phyloP scores from a whole-genome alignment of 768 basidiomycete species.

The Chalciporus pseudorubinellus region DNA sequence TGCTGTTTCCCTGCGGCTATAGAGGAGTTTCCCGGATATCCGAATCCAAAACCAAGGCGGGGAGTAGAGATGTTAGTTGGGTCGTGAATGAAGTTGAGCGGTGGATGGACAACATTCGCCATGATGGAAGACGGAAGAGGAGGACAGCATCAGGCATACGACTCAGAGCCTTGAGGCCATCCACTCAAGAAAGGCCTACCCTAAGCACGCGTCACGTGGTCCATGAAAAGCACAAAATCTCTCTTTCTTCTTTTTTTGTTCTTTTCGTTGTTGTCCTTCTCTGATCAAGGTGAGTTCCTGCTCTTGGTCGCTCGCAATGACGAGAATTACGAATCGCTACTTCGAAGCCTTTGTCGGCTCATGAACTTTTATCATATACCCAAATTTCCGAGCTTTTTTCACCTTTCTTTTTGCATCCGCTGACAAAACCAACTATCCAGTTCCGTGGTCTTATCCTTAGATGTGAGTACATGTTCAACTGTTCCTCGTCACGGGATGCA shows the following conservation, averaged over 20 bases:
- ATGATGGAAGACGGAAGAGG: conserved; percentile 39
- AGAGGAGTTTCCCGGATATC: conserved; percentile 46
- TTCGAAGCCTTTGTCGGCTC: conserved; percentile 61
- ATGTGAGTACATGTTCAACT: conserved; percentile 37
- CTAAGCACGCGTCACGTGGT: conserved; percentile 36
- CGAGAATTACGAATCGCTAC: conserved; percentile 85
- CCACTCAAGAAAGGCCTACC: conserved; percentile 28
- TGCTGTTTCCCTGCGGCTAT: conserved; percentile 47
- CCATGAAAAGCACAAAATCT: conserved; percentile 18
- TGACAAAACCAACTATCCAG: conserved; percentile 9
- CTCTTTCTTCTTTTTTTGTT: conserved; percentile 2
- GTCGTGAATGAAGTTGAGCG: conserved; percentile 60
- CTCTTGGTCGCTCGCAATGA: conserved; percentile 40
- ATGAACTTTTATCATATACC: conserved; percentile 78
- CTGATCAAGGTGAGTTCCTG: conserved; percentile 33
- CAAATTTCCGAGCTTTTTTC: conserved; percentile 80
- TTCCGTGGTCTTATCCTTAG: background rate
- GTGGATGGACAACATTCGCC: conserved; percentile 70
- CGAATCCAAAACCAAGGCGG: conserved; percentile 74
- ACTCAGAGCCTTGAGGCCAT: conserved; percentile 12
- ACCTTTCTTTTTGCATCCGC: conserved; percentile 1
- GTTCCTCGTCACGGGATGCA: conserved; percentile 50
- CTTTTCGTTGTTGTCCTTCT: background rate
- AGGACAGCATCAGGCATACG: conserved; percentile 2
- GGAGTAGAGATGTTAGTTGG: conserved; percentile 60